phyloP scores from a whole-genome alignment of 176 grass and related monocot genomes.

The Musa beccarii region DNA sequence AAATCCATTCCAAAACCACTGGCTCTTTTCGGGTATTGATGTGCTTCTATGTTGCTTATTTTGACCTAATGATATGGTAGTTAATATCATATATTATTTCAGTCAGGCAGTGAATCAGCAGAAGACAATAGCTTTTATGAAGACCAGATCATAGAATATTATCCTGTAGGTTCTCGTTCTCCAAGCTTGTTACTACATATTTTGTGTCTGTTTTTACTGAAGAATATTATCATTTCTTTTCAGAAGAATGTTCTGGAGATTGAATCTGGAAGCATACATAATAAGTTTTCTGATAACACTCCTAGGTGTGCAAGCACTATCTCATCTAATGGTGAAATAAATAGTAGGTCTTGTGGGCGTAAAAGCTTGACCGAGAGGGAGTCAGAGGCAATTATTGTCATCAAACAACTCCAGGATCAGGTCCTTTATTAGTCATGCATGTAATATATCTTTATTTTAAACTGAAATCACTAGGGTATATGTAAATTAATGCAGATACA shows the following conservation, averaged over 20 bases:
- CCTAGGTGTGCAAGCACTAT: conserved; percentile 9
- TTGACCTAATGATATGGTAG: not conserved
- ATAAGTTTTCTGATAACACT: conserved; percentile 22
- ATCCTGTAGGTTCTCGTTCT: conserved; percentile 17
- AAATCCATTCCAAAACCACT: conserved; percentile 33
- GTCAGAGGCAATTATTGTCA: conserved; percentile 79
- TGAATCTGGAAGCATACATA: conserved; percentile 22
- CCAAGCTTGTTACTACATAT: not conserved
- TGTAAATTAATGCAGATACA: conserved; percentile 52
- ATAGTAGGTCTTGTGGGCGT: conserved; percentile 1
- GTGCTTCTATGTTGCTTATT: not conserved
- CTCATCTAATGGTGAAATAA: conserved; percentile 20
- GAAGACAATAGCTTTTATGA: not conserved
- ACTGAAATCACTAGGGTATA: not conserved
- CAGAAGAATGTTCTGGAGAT: conserved; percentile 30
- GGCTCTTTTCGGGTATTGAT: conserved; percentile 2
- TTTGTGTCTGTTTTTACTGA: conserved; percentile 7
- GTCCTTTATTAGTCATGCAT: conserved; percentile 26
- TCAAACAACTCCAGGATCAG: conserved; percentile 92
- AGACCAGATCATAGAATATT: not conserved
- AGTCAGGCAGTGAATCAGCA: not conserved
- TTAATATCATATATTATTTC: conserved; percentile 8
- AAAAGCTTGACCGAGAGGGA: conserved; percentile 62
- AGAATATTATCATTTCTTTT: conserved; percentile 17
- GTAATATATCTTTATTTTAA: conserved; percentile 14